These are phyloP conservation scores for Talaromyces albobiverticillius DNA, from an alignment of 2,329 filamentous ascomycete genomes.

Conservation along the genomic window DNA sequence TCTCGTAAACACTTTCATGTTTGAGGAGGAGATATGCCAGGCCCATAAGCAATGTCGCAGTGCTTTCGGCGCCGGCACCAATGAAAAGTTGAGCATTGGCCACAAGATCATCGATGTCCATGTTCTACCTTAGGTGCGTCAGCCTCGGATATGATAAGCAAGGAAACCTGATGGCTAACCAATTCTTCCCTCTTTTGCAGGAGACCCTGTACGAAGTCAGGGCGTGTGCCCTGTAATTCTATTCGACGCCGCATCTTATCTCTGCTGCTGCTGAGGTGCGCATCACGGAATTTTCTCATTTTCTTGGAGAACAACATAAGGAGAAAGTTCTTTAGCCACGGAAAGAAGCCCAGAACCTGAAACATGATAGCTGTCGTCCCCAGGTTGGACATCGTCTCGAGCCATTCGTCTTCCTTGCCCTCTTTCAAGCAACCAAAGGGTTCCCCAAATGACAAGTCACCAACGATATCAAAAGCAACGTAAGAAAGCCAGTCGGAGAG, in stretches of 20 bases:
- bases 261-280: no score
- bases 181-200: no score
- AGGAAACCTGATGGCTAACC: no score
- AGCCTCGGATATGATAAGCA: neutral
- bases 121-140: neutral
- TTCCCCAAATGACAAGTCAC: slow-evolving; percentile 40
- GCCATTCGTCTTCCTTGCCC: no score
- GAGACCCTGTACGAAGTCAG: no score
- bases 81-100: neutral
- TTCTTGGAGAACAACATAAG: no score
- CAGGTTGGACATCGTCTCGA: neutral
- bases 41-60: slow-evolving; percentile 43
- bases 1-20: slow-evolving; percentile 29
- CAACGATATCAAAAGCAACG: slow-evolving; percentile 41
- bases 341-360: neutral
- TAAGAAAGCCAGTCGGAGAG: slow-evolving; percentile 34
- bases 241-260: no score
- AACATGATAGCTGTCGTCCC: neutral
- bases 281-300: no score
- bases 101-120: neutral
- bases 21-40: slow-evolving; percentile 40
- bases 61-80: slow-evolving; percentile 36
- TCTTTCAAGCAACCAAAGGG: slow-evolving; percentile 33
- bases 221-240: no score
- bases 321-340: no score